These are phyloP conservation scores for Eucalyptus cloeziana DNA, from an alignment of 345 rosid genomes.

Conservation along the genomic window DNA sequence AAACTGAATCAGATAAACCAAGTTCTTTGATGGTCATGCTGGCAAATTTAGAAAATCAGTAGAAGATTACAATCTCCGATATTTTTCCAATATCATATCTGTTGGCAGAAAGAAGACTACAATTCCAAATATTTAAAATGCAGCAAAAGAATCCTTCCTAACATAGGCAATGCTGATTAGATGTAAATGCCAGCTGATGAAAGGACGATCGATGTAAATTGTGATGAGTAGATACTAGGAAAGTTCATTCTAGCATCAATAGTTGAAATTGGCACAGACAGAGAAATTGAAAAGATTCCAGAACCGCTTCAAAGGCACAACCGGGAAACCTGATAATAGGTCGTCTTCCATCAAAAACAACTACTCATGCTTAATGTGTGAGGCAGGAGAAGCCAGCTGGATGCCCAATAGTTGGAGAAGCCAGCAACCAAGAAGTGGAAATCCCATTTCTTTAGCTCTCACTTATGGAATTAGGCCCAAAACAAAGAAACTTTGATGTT, in stretches of 20 bases:
- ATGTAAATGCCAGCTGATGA: background rate
- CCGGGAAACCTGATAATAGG: background rate
- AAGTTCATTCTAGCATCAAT: background rate
- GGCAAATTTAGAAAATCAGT: conserved; percentile 3
- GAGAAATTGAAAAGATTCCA: background rate
- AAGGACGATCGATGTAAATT: background rate
- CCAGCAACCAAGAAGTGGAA: background rate
- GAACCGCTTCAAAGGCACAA: background rate
- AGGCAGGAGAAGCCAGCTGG: background rate
- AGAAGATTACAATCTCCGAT: background rate
- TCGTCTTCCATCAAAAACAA: background rate
- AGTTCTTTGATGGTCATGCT: conserved; percentile 72
- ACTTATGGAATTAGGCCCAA: background rate
- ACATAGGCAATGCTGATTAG: background rate
- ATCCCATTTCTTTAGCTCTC: background rate
- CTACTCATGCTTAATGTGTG: background rate
- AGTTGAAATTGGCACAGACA: background rate
- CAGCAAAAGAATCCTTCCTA: background rate
- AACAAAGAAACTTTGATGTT: background rate
- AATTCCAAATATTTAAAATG: background rate
- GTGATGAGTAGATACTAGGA: background rate
- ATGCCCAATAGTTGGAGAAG: background rate
- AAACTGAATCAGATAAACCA: conserved; percentile 60
- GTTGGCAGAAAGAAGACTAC: background rate
- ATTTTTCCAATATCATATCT: background rate